phyloP scores from a whole-genome alignment of 805 yeast species.

The Metschnikowia bowlesiae region DNA sequence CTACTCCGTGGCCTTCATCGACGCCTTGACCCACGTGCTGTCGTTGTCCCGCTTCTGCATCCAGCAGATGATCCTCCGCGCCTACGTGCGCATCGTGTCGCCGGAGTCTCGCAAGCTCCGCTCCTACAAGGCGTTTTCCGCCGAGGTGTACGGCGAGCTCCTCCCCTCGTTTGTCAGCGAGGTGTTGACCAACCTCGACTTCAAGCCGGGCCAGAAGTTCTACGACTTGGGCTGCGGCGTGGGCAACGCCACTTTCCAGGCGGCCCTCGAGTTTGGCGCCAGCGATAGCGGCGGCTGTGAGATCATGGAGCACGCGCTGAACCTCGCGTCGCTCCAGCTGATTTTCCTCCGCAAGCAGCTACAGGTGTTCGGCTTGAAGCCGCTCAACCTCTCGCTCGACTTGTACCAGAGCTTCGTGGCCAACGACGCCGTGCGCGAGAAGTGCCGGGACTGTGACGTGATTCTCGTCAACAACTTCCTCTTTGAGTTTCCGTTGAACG shows the following conservation, averaged over 20 bases:
- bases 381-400: conserved; percentile 55
- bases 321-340: conserved; percentile 57
- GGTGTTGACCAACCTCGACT: conserved; percentile 54
- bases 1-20: conserved; percentile 15
- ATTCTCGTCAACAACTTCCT: conserved; percentile 78
- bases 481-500: conserved; percentile 72
- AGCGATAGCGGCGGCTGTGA: conserved; percentile 80
- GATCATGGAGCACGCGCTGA: conserved; percentile 78
- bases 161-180: conserved; percentile 71
- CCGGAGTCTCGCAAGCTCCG: conserved; percentile 63
- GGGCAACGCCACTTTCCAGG: conserved; percentile 86
- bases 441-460: conserved; percentile 62
- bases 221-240: conserved; percentile 93
- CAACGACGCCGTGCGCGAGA: conserved; percentile 50
- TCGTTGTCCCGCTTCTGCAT: conserved; percentile 13
- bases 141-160: conserved; percentile 86
- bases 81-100: conserved; percentile 74
- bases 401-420: conserved; percentile 68
- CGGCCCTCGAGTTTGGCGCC: conserved; percentile 82
- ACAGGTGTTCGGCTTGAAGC: conserved; percentile 57
- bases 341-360: conserved; percentile 56
- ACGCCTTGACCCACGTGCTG: conserved; percentile 13
- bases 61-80: conserved; percentile 68
- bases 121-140: conserved; percentile 80
- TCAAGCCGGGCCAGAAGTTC: conserved; percentile 54